Evolutionary conservation across 2,329 filamentous ascomycete genomes (phyloP).

Genomic region (Pseudogymnoascus sp.): DNA sequence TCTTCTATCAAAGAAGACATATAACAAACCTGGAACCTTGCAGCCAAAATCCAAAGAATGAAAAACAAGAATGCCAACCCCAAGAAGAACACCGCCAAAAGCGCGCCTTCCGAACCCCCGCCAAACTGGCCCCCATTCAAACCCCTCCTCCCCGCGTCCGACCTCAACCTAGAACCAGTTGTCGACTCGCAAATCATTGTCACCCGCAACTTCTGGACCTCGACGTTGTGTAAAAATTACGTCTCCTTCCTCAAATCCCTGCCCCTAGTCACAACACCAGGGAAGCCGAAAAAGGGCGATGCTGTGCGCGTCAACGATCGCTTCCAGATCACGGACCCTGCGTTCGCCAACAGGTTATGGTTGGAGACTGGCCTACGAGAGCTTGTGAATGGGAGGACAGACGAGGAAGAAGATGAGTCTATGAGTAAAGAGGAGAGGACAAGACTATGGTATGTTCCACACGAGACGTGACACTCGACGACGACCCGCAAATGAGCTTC

Average conservation of each 20-base stretch:
- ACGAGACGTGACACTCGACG: background rate
- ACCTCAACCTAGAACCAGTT: constrained; percentile 45
- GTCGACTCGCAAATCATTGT: constrained; percentile 54
- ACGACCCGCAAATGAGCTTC: background rate
- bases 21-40: background rate
- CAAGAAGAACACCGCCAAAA: constrained; percentile 1
- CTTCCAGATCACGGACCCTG: constrained; percentile 69
- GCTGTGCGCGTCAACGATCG: constrained; percentile 79
- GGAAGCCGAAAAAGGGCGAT: constrained; percentile 56
- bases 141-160: constrained; percentile 44
- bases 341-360: constrained; percentile 71
- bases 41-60: background rate
- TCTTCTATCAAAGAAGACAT: background rate
- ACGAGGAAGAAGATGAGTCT: constrained; percentile 11
- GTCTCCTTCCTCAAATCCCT: constrained; percentile 51
- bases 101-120: constrained; percentile 14
- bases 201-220: constrained; percentile 53
- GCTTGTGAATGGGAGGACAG: constrained; percentile 20
- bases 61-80: constrained; percentile 6
- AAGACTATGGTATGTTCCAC: constrained; percentile 22
- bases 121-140: constrained; percentile 54
- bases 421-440: constrained; percentile 21
- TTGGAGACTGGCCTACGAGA: constrained; percentile 63
- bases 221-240: constrained; percentile 54
- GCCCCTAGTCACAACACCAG: constrained; percentile 55